Base-by-base conservation (phyloP, 768 basidiomycete genomes). In the Psilocybe sp. region DNA sequence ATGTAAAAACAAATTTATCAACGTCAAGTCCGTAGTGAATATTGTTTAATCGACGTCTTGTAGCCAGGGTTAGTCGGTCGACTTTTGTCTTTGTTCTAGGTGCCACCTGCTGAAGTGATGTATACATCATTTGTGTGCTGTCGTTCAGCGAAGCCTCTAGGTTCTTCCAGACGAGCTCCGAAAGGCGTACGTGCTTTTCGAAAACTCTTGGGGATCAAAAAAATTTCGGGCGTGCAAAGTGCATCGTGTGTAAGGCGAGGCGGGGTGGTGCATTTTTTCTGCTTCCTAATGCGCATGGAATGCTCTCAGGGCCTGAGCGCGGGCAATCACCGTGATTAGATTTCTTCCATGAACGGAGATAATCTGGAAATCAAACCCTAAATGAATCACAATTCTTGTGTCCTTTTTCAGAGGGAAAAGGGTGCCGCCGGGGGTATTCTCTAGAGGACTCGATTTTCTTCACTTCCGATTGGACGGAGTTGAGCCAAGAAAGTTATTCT, bases 251-350 rank as follows among this genome's bases (percentile, higher is more conserved):
- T 52, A 51, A 56, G 47, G 52, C 48, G 47, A 57, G 50, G 53
- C 43, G 40, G 37, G 15, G 39, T 47, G 34, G 37, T 43, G 52
- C 52, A n/a, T 52, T 47, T 35, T 40, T 43, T 31, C 32, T 36
- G 47, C 46, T 52, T 51, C 53, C 52, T 52, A 51, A 18, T 28
- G 23, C 23, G 23, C 23, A 48, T 7, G 39, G 39, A n/a, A 38
- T 33, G 36, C 38, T 33, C 41, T 19, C n/a, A 33, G 34, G 9
- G 35, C 41, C 47, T 51, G 23, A 28, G 23, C 23, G 23, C 23
- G 7, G 56, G 62, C 56, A 60, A 62, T 57, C 51, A 49, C 53
- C 58, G 58, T 16, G 60, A 64, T 64, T 63, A 62, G 58, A 63
- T 64, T 55, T 54, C 44, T 28, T 23, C 20, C 7, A 32, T 16